These are phyloP conservation scores for Epichloe aotearoae DNA, from an alignment of 2,329 filamentous ascomycete genomes.

Conservation along the genomic window DNA sequence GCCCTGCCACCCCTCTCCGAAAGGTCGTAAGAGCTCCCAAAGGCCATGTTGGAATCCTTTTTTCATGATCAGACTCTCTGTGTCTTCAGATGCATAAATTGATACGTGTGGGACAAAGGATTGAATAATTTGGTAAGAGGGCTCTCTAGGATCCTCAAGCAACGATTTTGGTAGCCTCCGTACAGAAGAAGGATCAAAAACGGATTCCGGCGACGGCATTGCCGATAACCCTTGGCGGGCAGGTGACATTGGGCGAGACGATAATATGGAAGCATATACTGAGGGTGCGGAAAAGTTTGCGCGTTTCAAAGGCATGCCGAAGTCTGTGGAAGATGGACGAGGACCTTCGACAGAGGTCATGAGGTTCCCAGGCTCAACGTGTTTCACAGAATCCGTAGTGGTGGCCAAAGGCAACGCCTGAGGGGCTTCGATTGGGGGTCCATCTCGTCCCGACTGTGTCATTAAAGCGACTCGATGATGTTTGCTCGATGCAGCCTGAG, in stretches of 20 bases:
- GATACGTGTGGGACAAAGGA: conserved; percentile 84
- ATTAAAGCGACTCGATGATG: conserved; percentile 35
- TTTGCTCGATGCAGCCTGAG: neutral
- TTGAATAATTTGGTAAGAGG: conserved; percentile 57
- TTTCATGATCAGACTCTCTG: conserved; percentile 61
- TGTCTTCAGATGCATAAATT: conserved; percentile 76
- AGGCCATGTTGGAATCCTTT: conserved; percentile 80
- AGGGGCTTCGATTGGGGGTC: conserved; percentile 51
- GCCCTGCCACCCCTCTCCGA: conserved; percentile 76
- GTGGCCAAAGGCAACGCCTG: conserved; percentile 56
- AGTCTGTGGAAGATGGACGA: conserved; percentile 37
- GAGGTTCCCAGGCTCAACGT: conserved; percentile 49
- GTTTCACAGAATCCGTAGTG: conserved; percentile 33
- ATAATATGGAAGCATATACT: conserved; percentile 51
- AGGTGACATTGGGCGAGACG: conserved; percentile 56
- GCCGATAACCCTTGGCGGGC: conserved; percentile 45
- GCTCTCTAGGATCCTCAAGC: conserved; percentile 36
- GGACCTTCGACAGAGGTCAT: conserved; percentile 35
- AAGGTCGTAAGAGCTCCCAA: conserved; percentile 76
- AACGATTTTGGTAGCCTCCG: conserved; percentile 31
- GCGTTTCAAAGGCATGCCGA: conserved; percentile 38
- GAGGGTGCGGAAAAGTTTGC: conserved; percentile 47
- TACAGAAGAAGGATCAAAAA: conserved; percentile 36
- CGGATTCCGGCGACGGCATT: conserved; percentile 42
- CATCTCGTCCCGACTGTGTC: conserved; percentile 54